Percentiles rank a stretch among this genome's conserved stretches.
Conservation (phyloP, 1,139 yeast genomes). For the Candida albicans region DNA sequence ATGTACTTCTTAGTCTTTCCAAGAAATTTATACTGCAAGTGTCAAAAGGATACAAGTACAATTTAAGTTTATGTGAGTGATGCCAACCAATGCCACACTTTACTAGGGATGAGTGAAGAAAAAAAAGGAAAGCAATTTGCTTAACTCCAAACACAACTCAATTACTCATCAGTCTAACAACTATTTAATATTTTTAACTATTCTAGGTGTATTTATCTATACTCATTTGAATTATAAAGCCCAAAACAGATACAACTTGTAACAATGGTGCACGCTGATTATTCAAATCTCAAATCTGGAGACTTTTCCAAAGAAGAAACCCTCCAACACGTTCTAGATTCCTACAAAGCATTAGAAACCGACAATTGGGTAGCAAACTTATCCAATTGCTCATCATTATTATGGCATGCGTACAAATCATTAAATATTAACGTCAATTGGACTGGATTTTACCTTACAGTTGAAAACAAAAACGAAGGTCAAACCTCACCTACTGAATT, state of each 20-base stretch:
- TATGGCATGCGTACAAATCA: slow-evolving; percentile 86
- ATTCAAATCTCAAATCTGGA: slow-evolving; percentile 44
- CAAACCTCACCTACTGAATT: slow-evolving; percentile 32
- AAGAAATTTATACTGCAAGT: no score
- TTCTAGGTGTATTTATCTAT: neutral
- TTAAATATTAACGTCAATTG: slow-evolving; percentile 67
- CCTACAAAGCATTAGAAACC: slow-evolving; percentile 70
- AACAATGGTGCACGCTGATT: slow-evolving; percentile 60
- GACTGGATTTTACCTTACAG: slow-evolving; percentile 81
- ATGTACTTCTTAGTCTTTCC: no score
- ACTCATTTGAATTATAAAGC: no score
- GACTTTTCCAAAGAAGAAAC: slow-evolving; percentile 50
- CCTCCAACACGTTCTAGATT: slow-evolving; percentile 55
- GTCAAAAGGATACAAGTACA: no score
- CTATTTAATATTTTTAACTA: neutral
- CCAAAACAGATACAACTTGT: neutral
- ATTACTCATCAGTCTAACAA: neutral
- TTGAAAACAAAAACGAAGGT: slow-evolving; percentile 21
- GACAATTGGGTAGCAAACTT: slow-evolving; percentile 86
- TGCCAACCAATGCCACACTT: no score
- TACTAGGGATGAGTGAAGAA: no score
- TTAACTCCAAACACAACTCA: no score
- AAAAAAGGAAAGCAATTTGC: no score
- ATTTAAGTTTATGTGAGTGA: no score
- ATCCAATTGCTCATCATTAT: slow-evolving; percentile 78